phyloP scores from a whole-genome alignment of 768 basidiomycete species.

The Leccinum aurantiacum region DNA sequence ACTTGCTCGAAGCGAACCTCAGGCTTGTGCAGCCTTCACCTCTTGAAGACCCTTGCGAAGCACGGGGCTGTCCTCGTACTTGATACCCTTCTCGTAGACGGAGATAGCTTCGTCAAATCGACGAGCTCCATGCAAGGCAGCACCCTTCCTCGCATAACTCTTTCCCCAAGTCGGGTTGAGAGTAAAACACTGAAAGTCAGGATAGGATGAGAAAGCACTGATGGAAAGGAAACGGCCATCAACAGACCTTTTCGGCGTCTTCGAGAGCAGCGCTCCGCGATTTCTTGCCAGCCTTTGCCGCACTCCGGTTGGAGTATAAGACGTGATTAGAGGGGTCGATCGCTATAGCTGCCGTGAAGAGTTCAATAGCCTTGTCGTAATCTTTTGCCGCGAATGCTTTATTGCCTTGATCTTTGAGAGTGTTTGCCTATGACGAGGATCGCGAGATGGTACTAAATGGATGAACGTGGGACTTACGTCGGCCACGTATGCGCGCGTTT shows the following conservation, averaged over 20 bases:
- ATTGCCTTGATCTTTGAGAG: conserved; percentile 91
- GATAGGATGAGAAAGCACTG: neutral
- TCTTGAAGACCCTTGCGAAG: conserved; percentile 87
- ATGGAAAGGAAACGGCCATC: neutral
- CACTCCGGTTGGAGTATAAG: conserved; percentile 90
- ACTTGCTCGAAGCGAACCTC: conserved; percentile 42
- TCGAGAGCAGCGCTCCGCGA: conserved; percentile 72
- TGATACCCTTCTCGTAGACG: conserved; percentile 79
- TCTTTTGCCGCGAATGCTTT: conserved; percentile 94
- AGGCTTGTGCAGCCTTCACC: conserved; percentile 80
- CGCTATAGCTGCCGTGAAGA: conserved; percentile 80
- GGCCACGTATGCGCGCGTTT: conserved; percentile 19
- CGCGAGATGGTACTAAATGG: conserved; percentile 19
- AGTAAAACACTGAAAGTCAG: no score
- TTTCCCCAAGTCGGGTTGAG: conserved; percentile 84
- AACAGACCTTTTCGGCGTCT: conserved; percentile 83
- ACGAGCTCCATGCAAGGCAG: conserved; percentile 82
- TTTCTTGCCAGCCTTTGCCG: conserved; percentile 84
- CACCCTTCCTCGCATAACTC: conserved; percentile 90
- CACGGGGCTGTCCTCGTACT: conserved; percentile 78
- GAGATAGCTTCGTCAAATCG: conserved; percentile 81
- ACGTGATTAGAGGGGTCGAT: conserved; percentile 84
- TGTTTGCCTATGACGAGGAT: conserved; percentile 40
- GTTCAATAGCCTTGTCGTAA: conserved; percentile 83
- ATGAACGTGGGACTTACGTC: conserved; percentile 30